These are phyloP conservation scores for Phaseolus lunatus DNA, from an alignment of 306 rosid genomes.

Conservation along the genomic window DNA sequence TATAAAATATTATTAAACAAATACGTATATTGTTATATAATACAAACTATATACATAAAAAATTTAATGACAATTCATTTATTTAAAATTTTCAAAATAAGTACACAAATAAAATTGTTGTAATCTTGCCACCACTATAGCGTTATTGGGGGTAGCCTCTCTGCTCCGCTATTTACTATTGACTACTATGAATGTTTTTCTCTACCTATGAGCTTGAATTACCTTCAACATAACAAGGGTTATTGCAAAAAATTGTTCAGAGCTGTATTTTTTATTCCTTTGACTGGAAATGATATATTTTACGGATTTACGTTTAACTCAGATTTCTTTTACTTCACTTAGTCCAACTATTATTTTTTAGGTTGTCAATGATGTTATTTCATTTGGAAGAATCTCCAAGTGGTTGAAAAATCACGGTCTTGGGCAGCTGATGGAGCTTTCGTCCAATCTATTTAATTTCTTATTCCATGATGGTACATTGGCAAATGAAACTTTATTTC, in stretches of 20 bases:
- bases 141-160: too few species aligned
- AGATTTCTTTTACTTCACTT: conserved; percentile 30
- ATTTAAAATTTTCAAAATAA: too few species aligned
- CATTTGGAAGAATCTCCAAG: conserved; percentile 63
- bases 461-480: conserved; percentile 53
- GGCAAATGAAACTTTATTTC: conserved; percentile 51
- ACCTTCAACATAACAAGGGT: conserved; percentile 22
- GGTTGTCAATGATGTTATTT: conserved; percentile 74
- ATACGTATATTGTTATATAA: background rate
- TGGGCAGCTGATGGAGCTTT: conserved; percentile 82
- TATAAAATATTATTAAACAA: too few species aligned
- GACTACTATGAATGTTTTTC: background rate
- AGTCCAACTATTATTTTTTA: conserved; percentile 44
- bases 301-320: conserved; percentile 18
- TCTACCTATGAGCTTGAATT: background rate
- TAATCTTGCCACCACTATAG: too few species aligned
- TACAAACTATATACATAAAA: too few species aligned
- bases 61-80: too few species aligned
- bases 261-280: conserved; percentile 7
- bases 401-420: conserved; percentile 84
- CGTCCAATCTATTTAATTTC: conserved; percentile 64
- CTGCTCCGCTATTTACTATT: too few species aligned
- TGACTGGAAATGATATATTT: conserved; percentile 6
- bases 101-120: background rate
- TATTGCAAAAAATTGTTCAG: conserved; percentile 2